Conservation (phyloP, 257 asterid genomes). For the Gentiana straminea region DNA sequence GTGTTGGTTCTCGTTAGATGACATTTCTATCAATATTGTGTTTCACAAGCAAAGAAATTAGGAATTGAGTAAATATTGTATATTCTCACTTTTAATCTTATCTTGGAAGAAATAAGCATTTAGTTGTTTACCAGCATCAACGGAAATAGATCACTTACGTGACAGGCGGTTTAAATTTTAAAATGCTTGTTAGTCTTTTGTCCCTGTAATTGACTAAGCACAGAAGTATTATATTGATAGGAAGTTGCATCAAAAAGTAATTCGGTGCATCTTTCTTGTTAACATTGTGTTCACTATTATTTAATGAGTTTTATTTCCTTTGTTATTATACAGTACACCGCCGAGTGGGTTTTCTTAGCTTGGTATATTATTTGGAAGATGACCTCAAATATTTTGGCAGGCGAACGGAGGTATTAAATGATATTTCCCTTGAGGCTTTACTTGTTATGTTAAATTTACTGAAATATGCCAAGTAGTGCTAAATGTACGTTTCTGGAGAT, state of each 20-base stretch:
- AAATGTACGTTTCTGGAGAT: no score
- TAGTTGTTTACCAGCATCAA: neutral
- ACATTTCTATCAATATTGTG: neutral
- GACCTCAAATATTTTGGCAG: constrained; percentile 80
- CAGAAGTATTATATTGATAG: neutral
- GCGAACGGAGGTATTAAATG: constrained; percentile 74
- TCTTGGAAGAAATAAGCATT: neutral
- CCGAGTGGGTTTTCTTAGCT: constrained; percentile 47
- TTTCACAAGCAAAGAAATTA: neutral
- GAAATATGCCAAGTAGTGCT: no score
- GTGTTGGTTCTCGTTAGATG: neutral
- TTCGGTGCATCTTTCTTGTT: neutral
- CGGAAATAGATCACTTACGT: neutral
- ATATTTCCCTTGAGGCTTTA: constrained; percentile 1
- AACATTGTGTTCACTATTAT: neutral
- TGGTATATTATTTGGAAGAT: constrained; percentile 45
- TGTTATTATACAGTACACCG: constrained; percentile 18
- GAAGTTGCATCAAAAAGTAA: neutral
- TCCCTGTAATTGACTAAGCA: neutral
- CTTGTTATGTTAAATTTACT: no score
- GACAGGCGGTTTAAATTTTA: neutral
- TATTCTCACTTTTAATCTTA: neutral
- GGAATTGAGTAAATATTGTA: neutral
- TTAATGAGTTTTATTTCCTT: neutral
- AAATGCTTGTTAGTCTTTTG: neutral